Evolutionary conservation across 306 rosid genomes (phyloP), one percentile per base, ranked within the genome.

Genomic region (Cucurbita moschata): DNA sequence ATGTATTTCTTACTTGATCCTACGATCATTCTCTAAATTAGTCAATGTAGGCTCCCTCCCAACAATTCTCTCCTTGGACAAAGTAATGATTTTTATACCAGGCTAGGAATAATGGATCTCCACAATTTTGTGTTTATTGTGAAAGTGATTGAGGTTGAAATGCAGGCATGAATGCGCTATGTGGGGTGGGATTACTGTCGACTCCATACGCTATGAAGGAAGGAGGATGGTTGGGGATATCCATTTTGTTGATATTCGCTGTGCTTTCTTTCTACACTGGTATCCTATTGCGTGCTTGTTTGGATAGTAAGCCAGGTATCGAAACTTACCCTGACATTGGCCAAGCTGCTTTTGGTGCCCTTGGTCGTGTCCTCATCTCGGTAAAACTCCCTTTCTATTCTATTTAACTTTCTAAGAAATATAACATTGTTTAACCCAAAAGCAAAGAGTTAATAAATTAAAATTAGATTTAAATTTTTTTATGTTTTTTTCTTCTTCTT

Each of bases 311-410:
- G 61, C 96, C 99, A 42, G 97, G 90, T 16, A 85, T 95, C 21
- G 96, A 95, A 77, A 95, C 99, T n/a, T 95, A 91, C 80, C 99
- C 99, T 10, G 99, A 95, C 62, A 86, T 95, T 79, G 99, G 99
- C 61, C 95, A 89, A 70, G 99, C 97, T 73, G 99, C 99, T 46
- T 95, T 95, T 75, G 99, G 99, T 44, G 76, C 86, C 39, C 14
- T 77, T 0, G 99, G 99, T 53, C 87, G 99, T 52, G 83, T 95
- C 7, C 78, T 65, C 81, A 86, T 91, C 78, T 95, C 99, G 74
- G 99, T 95, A 66, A 80, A 66, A 81, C 90, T 78, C 73, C 6
- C n/a, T 52, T 1, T 52, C 56, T 16, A 52, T 52, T 5, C 9
- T 52, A 30, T 30, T 30, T 30, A 30, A 12, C 53, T 12, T 49